phyloP scores from a whole-genome alignment of 2,329 filamentous ascomycete genomes.

The Purpureocillium lavendulum region DNA sequence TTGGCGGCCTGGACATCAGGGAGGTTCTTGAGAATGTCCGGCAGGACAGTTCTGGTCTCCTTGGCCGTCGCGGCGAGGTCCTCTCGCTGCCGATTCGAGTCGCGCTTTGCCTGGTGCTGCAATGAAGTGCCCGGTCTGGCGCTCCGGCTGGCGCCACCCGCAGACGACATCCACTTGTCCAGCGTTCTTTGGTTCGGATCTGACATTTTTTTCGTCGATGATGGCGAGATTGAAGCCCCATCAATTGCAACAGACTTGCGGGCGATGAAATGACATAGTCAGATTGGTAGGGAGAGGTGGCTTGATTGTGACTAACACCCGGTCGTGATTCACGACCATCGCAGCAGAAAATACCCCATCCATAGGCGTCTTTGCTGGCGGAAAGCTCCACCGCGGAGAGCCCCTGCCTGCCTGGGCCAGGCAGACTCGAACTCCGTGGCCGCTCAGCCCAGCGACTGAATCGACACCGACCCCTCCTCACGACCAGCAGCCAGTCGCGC shows the following conservation, averaged over 20 bases:
- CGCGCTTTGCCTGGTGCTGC: conserved; percentile 1
- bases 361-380: too few relatives aligned
- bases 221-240: too few relatives aligned
- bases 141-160: neutral
- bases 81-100: conserved; percentile 11
- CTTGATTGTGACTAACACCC: conserved; percentile 1
- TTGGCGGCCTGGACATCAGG: conserved; percentile 28
- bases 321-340: neutral
- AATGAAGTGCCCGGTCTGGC: too few relatives aligned
- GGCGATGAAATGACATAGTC: too few relatives aligned
- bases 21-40: conserved; percentile 34
- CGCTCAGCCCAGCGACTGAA: too few relatives aligned
- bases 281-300: neutral
- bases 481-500: too few relatives aligned
- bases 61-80: conserved; percentile 32
- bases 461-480: too few relatives aligned
- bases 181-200: conserved; percentile 15
- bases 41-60: conserved; percentile 39
- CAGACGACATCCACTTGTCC: conserved; percentile 17
- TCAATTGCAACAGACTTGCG: too few relatives aligned
- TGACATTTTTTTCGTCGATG: conserved; percentile 1
- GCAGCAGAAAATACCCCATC: too few relatives aligned
- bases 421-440: too few relatives aligned
- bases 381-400: too few relatives aligned
- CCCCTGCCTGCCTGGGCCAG: too few relatives aligned